A percentile compares a stretch with the other conserved stretches of the same genome.
These are phyloP conservation scores for Aspergillus clavatus DNA, from an alignment of 2,329 filamentous ascomycete species.

Conservation along the genomic window DNA sequence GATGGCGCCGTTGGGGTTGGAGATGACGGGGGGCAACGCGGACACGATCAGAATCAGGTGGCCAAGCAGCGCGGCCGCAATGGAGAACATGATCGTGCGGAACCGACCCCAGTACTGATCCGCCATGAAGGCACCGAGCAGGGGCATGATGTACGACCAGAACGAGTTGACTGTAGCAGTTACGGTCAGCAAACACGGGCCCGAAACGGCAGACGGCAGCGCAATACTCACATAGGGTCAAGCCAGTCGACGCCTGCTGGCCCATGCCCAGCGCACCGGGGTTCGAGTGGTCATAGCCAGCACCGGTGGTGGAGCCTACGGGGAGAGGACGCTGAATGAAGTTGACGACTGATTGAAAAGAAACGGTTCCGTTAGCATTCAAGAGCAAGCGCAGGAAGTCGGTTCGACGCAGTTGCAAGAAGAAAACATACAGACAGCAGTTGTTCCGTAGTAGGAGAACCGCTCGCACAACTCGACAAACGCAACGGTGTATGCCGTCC, in stretches of 20 bases:
- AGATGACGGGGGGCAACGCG: conserved; percentile 59
- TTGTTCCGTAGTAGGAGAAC: conserved; percentile 71
- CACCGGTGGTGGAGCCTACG: conserved; percentile 50
- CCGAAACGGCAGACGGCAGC: no score
- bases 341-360: conserved; percentile 61
- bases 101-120: conserved; percentile 67
- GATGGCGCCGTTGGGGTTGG: conserved; percentile 53
- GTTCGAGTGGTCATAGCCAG: conserved; percentile 16
- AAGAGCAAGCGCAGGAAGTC: no score
- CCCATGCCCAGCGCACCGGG: conserved; percentile 57
- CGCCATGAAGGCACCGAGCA: conserved; percentile 56
- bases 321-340: conserved; percentile 58
- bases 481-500: conserved; percentile 63
- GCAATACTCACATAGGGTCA: conserved; percentile 41
- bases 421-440: conserved; percentile 54
- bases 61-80: conserved; percentile 58
- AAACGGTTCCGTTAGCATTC: conserved; percentile 6
- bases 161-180: conserved; percentile 56
- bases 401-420: no score
- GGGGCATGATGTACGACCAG: conserved; percentile 58
- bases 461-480: conserved; percentile 72
- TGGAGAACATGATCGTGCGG: conserved; percentile 65
- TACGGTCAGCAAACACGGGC: background rate
- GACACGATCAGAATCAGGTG: conserved; percentile 63
- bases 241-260: conserved; percentile 50